Evolutionary conservation across 2,329 filamentous ascomycete species (phyloP), one percentile per base, ranked within the genome.

Genomic region (Alternaria triticimaculans): DNA sequence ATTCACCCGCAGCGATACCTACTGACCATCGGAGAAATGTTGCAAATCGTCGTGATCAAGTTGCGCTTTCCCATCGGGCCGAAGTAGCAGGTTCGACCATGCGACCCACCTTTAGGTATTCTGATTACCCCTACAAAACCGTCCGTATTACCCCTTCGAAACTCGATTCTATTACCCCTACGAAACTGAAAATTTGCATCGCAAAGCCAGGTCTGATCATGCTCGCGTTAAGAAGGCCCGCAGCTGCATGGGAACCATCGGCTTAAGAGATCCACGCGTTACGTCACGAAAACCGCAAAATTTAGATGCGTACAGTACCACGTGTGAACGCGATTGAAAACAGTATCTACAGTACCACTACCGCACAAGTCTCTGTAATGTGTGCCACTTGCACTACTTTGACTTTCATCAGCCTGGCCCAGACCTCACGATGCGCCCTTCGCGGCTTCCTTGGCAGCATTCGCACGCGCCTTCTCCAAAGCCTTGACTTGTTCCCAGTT

Each of bases 101-200:
- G 46, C 49, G 49, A 50, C 54, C 60, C 67, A 66, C 63, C 60
- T 51, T 43, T 66, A 46, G 44, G 41, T 58, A 62, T 70, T 69
- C 60, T 67, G 55, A 62, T 76, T 76, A 75, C 73, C 72, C 73
- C 72, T 74, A 72, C 73, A 60, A 76, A 76, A 78, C 58, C 51
- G 20, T 58, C 64, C 68, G 58, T 41, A 76, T 79, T 79, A 79
- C 76, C 75, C 73, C 72, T 72, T 72, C 75, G 58, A 75, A 77
- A 78, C 70, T 64, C 48, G 44, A 63, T 65, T 70, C 62, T 41
- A 76, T 79, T 79, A 79, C 76, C 75, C 76, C 76, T 75, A 72
- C 73, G 60, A 77, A 79, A 79, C 57, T 78, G 70, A 78, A 78
- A 77, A 77, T 72, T 72, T 75, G 49, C 65, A 53, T 55, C 21